phyloP scores from a whole-genome alignment of 208 protist species.

The Leishmania gerbilli region DNA sequence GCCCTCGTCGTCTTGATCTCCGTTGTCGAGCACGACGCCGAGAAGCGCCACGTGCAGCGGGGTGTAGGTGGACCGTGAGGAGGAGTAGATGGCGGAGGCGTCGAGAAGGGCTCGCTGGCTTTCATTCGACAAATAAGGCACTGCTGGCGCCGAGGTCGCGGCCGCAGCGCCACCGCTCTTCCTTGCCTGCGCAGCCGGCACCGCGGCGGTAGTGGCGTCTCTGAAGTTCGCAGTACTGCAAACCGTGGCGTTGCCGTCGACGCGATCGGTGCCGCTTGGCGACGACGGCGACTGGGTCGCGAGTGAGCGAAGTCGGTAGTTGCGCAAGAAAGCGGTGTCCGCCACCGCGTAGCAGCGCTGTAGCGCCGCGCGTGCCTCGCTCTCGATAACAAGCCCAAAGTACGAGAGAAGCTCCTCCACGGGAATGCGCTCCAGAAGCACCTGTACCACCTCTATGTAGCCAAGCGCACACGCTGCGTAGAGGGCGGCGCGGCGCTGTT shows the following conservation, averaged over 20 bases:
- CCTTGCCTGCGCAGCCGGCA: not conserved
- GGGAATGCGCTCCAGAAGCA: constrained; percentile 69
- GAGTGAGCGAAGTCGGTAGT: constrained; percentile 14
- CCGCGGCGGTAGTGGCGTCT: not conserved
- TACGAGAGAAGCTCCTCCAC: constrained; percentile 61
- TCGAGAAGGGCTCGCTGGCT: constrained; percentile 29
- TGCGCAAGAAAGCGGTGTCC: constrained; percentile 18
- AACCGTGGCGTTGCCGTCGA: not conserved
- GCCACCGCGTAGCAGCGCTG: constrained; percentile 26
- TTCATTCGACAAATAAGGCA: constrained; percentile 21
- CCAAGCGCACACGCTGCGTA: constrained; percentile 65
- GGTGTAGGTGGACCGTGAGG: constrained; percentile 56
- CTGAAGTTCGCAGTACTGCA: not conserved
- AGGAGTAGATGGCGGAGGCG: constrained; percentile 37
- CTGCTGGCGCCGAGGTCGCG: not conserved
- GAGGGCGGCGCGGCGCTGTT: constrained; percentile 58
- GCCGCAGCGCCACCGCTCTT: not conserved
- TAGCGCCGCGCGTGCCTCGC: constrained; percentile 31
- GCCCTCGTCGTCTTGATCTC: constrained; percentile 23
- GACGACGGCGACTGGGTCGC: not conserved
- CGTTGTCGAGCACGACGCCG: constrained; percentile 44
- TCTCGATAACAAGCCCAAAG: constrained; percentile 51
- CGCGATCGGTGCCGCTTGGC: not conserved
- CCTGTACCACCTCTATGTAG: constrained; percentile 68
- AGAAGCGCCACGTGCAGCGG: constrained; percentile 72